phyloP scores from a whole-genome alignment of 2,329 filamentous ascomycete species.

The Pseudophaeomoniella oleicola region DNA sequence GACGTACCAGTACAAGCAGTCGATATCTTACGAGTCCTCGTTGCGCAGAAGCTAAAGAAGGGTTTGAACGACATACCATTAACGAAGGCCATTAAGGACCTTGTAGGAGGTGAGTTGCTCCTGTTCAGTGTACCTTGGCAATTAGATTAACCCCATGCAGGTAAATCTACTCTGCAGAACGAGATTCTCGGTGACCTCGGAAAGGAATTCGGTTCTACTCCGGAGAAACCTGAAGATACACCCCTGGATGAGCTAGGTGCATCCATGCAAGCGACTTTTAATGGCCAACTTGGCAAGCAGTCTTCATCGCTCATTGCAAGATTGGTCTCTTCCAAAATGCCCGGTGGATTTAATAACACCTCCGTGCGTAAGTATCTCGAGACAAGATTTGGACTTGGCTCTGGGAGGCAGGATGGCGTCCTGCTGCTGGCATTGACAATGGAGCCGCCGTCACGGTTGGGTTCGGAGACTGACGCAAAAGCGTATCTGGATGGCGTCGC shows the following conservation, averaged over 20 bases:
- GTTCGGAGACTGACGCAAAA: conserved; percentile 82
- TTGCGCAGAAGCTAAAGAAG: conserved; percentile 98
- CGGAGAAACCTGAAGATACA: conserved; percentile 95
- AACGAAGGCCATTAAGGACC: conserved; percentile 94
- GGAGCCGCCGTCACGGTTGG: conserved; percentile 79
- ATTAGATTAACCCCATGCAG: too few species aligned
- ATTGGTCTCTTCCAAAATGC: conserved; percentile 97
- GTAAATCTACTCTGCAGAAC: conserved; percentile 93
- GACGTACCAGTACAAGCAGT: conserved; percentile 79
- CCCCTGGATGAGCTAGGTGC: conserved; percentile 90
- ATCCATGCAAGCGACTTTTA: conserved; percentile 96
- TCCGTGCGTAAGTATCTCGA: conserved; percentile 89
- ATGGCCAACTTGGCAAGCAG: conserved; percentile 94
- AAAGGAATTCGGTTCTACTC: conserved; percentile 96
- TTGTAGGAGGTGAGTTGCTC: conserved; percentile 70
- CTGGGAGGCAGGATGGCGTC: conserved; percentile 81
- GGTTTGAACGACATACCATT: conserved; percentile 73
- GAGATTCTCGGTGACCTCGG: conserved; percentile 95
- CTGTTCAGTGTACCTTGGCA: too few species aligned
- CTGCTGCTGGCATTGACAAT: conserved; percentile 80
- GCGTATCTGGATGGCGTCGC: conserved; percentile 75
- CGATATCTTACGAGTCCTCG: conserved; percentile 75
- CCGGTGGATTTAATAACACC: conserved; percentile 97
- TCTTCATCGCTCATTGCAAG: conserved; percentile 85
- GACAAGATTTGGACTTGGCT: conserved; percentile 75